Evolutionary conservation across 164 flowering plant genomes (phyloP).

Genomic region (Warburgia ugandensis): DNA sequence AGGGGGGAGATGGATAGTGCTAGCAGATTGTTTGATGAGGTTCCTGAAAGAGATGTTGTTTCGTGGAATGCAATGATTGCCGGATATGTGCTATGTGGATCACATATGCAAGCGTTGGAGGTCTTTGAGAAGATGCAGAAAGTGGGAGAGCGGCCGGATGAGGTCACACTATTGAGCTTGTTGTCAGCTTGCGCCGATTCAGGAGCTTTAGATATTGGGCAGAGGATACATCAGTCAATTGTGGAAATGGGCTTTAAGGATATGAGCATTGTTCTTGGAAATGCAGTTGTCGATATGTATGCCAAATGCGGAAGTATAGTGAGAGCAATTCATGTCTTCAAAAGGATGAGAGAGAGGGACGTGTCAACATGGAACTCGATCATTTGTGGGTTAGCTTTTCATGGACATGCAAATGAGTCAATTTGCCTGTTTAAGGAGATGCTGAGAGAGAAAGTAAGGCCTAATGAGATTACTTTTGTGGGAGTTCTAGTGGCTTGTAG

Average conservation of each 20-base stretch:
- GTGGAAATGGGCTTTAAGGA: conserved; percentile 23
- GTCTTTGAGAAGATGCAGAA: conserved; percentile 61
- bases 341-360: conserved; percentile 43
- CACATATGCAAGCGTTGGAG: conserved; percentile 34
- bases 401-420: conserved; percentile 47
- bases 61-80: conserved; percentile 67
- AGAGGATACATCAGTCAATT: conserved; percentile 36
- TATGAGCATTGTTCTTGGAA: conserved; percentile 33
- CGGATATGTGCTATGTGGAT: conserved; percentile 41
- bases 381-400: conserved; percentile 51
- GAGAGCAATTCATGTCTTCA: conserved; percentile 39
- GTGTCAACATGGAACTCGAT: conserved; percentile 54
- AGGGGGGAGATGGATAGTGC: conserved; percentile 60
- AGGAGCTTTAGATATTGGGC: conserved; percentile 51
- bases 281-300: conserved; percentile 67
- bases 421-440: conserved; percentile 37
- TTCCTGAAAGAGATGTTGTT: conserved; percentile 47
- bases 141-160: conserved; percentile 46
- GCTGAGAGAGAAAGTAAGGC: conserved; percentile 31
- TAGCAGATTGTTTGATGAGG: conserved; percentile 40
- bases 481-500: conserved; percentile 58
- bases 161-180: conserved; percentile 55
- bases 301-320: conserved; percentile 64
- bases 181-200: conserved; percentile 52
- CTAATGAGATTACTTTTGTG: conserved; percentile 59